Base-by-base conservation (phyloP, 768 basidiomycete genomes). In the Cystoderma amianthinum region DNA sequence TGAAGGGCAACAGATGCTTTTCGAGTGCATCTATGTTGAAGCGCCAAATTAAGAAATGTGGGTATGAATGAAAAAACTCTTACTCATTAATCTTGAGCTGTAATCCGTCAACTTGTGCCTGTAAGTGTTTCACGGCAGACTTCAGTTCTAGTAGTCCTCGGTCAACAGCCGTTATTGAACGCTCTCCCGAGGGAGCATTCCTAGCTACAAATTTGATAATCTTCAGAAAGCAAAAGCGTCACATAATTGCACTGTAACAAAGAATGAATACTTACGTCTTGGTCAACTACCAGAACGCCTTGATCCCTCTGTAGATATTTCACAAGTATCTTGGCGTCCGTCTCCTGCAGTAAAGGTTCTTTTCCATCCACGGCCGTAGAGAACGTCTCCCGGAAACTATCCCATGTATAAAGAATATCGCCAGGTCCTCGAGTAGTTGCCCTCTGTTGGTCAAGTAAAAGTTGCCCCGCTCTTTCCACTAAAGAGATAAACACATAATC, bases 221-320 rank as follows among this genome's bases (percentile, higher is more conserved):
- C 89, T 93, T 20, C 15, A 35, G 15, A 22, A 9, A 36, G 32
- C 13, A 11, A 19, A 5, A 20, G 21, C 5, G 10, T 23, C 32
- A n/a, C n/a, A 28, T 28, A n/a, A 7, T 28, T n/a, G 7, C 25
- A 28, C 25, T n/a, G 25, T n/a, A n/a, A 28, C n/a, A 15, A 19
- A 47, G 17, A n/a, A n/a, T n/a, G n/a, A 18, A 24, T 11, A 59
- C 76, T 45, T 43, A 91, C 91, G 48, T 82, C 80, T 45, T 76
- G 72, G 37, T 88, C 78, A 10, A 75, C 63, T 0, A 87, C 69
- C 10, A 95, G 47, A 0, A 72, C 69, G 12, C 63, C 65, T 52
- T 70, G 73, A 56, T 98, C 94, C 38, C 94, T 71, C 56, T 85
- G 76, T 33, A 98, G 63, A 59, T 79, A 92, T 62, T 71, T 84